A percentile compares a stretch with the other conserved stretches of the same genome.
Evolutionary conservation across 495 filamentous ascomycete genomes (phyloP).

Genomic region (Aspergillus asperescens): DNA sequence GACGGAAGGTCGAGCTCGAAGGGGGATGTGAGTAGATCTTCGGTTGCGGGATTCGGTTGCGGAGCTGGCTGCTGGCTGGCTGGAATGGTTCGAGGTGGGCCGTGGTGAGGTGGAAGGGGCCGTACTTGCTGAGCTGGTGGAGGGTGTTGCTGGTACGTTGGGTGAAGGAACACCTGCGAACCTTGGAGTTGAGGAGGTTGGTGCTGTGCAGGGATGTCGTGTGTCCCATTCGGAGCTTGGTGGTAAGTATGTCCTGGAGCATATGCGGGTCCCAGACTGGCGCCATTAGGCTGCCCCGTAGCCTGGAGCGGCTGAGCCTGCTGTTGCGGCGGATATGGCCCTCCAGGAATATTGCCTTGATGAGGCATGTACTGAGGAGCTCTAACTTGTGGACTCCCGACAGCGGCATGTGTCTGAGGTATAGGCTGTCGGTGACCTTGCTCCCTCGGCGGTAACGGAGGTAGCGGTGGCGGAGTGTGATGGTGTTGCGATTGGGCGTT

Average conservation of each 20-base stretch:
- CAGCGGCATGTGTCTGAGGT: slow-evolving; percentile 8
- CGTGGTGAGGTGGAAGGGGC: background rate
- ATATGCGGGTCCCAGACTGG: slow-evolving; percentile 15
- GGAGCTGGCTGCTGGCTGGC: slow-evolving; percentile 22
- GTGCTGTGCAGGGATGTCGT: slow-evolving; percentile 16
- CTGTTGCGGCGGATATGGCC: background rate
- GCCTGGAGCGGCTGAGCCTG: slow-evolving; percentile 5
- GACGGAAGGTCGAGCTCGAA: slow-evolving; percentile 62
- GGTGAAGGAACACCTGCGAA: slow-evolving; percentile 7
- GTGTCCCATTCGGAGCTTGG: slow-evolving; percentile 12
- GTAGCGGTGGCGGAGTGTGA: slow-evolving; percentile 32
- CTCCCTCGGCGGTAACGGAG: slow-evolving; percentile 41
- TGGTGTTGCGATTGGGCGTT: slow-evolving; percentile 24
- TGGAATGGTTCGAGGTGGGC: slow-evolving; percentile 8
- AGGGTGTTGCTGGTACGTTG: slow-evolving; percentile 13
- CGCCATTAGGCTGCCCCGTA: slow-evolving; percentile 8
- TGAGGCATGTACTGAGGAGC: slow-evolving; percentile 18
- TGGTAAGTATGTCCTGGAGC: slow-evolving; percentile 15
- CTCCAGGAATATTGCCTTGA: background rate
- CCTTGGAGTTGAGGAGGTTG: slow-evolving; percentile 16
- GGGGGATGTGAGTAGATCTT: slow-evolving; percentile 66
- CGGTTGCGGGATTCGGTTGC: slow-evolving; percentile 46
- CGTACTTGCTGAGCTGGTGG: slow-evolving; percentile 14
- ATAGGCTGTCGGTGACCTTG: slow-evolving; percentile 17
- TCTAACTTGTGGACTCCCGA: slow-evolving; percentile 9